phyloP scores from a whole-genome alignment of 1,284 basidiomycete species.

The Rhodotorula sp. region DNA sequence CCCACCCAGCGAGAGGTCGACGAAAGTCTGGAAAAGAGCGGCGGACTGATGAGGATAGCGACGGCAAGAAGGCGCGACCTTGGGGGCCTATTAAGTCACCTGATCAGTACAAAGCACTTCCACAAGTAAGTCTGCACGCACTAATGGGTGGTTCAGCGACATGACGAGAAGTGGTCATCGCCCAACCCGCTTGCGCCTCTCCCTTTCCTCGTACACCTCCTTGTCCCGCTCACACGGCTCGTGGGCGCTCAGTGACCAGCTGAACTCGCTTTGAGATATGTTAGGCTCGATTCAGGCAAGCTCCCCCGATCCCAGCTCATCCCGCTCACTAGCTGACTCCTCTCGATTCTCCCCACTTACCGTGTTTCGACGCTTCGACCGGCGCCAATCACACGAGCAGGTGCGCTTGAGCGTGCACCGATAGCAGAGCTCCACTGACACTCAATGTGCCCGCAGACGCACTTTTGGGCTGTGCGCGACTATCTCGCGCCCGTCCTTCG shows the following conservation, averaged over 20 bases:
- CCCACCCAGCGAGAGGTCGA: conserved; percentile 46
- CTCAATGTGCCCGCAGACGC: conserved; percentile 55
- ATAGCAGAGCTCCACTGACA: too few relatives aligned
- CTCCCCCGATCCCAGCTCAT: neutral
- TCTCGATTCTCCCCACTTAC: too few relatives aligned
- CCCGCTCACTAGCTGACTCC: neutral
- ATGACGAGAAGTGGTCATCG: conserved; percentile 3
- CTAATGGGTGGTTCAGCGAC: conserved; percentile 11
- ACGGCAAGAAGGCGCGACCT: conserved; percentile 17
- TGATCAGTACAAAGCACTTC: neutral
- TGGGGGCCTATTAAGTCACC: conserved; percentile 6
- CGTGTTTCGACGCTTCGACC: too few relatives aligned
- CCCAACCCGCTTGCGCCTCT: neutral
- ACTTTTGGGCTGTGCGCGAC: conserved; percentile 93
- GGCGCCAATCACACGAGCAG: neutral
- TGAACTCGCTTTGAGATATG: conserved; percentile 8
- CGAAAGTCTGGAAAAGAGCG: conserved; percentile 47
- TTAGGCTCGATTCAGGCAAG: conserved; percentile 36
- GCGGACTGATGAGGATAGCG: conserved; percentile 46
- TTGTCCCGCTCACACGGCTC: neutral
- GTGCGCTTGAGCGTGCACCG: neutral
- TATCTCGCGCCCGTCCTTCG: conserved; percentile 93
- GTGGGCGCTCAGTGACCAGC: too few relatives aligned
- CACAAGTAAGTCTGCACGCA: neutral
- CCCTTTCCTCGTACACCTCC: neutral